Evolutionary conservation across 2,329 filamentous ascomycete genomes (phyloP), one percentile per base, ranked within the genome.

Genomic region (Hysterium pulicare): DNA sequence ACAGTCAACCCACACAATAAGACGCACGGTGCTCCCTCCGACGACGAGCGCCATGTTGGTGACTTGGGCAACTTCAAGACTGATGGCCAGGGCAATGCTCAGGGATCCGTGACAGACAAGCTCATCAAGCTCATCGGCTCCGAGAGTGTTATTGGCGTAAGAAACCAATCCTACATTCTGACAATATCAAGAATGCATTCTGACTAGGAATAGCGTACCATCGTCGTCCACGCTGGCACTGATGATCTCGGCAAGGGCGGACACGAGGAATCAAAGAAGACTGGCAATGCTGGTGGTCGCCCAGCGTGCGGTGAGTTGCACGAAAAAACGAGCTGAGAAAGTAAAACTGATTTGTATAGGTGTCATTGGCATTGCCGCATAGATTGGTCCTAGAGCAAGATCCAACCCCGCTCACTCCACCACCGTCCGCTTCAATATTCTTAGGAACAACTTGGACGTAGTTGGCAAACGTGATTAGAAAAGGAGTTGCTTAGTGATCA

Each of bases 31-130:
- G 87, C 86, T 66, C 93, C 89, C 59, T 67, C 72, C 24, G 91
- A 96, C 71, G 78, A 83, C 53, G 79, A 82, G 62, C 90, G 93
- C 71, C 93, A 98, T 75, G 93, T 97, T 55, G 93, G 93, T 73
- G 93, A 97, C 73, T 78, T 98, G 56, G 93, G 93, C 69, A 98
- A 98, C 84, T 82, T 97, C 79, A 82, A 89, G 77, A 97, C 91
- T 47, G 90, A 98, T 71, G 87, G 71, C 53, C 85, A 95, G 77
- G 93, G 93, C 68, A 94, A 94, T 69, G 79, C 87, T 69, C 82
- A 87, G 74, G 93, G 91, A 63, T 82, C 82, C 58, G 76, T 87
- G 55, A 74, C 77, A 54, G 93, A 98, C 77, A 84, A 81, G 66
- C 76, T 88, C 47, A 76, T 98, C 73, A 95, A 97, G 86, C 77